Base-by-base conservation (phyloP, 1,139 yeast species). In the Geotrichum candidum region DNA sequence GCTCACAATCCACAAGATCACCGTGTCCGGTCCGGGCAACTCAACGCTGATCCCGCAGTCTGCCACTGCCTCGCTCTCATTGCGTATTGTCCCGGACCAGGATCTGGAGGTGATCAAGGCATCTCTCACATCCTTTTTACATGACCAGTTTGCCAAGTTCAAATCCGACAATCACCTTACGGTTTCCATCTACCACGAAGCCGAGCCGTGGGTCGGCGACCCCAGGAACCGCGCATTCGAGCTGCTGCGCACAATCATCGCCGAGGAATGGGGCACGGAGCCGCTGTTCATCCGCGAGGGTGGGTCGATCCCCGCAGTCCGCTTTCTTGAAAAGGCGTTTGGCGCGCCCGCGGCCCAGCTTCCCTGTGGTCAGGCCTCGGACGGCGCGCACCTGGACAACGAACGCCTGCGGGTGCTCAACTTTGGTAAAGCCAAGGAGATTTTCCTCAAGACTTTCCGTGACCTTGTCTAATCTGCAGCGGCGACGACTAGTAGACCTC, bases 201-300 rank as follows among this genome's bases (percentile, higher is more conserved):
- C 96, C 0, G 98, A 92, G 70, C 96, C 98, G 1, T 94, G 99
- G 99, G 77, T 94, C 13, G 98, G 97, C 3, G 91, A 94, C 68
- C 88, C 94, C 4, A 74, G 80, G 11, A 91, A 88, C 70, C 80
- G 80, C 52, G 90, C 92, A 0, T 94, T 89, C 73, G 76, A 82
- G 35, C 89, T 88, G 57, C 78, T 92, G 46, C 74, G 76, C 53
- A 72, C 76, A 5, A 86, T 86, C 62, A 87, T 95, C 94, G 84
- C 81, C 9, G 46, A 29, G 13, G 63, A 60, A 46, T 60, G 62
- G 62, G 46, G 35, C 13, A 52, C 22, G 2, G 57, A 56, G 22
- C 98, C 98, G 0, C 77, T 94, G 54, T 87, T 86, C 65, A 90
- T 94, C 55, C 83, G 98, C 66, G 99, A 94, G 76, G 99, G 99